These are phyloP conservation scores for Fusarium stilboides DNA, from an alignment of 2,329 filamentous ascomycete genomes.

Conservation along the genomic window DNA sequence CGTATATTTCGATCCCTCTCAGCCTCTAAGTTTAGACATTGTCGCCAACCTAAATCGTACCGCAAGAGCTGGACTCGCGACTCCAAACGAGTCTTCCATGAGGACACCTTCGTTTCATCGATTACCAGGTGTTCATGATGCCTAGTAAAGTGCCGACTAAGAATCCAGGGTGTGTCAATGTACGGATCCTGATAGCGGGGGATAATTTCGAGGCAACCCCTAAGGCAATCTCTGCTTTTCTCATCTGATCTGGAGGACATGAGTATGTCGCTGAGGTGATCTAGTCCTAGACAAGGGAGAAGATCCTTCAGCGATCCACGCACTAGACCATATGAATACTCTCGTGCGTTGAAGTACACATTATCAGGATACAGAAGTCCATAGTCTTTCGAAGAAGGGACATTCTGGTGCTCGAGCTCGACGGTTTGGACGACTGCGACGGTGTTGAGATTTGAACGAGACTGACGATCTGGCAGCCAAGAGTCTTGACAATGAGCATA, in stretches of 20 bases:
- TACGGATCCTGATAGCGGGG: background rate
- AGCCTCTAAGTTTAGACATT: background rate
- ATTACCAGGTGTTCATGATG: background rate
- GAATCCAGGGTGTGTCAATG: background rate
- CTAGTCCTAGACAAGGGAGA: background rate
- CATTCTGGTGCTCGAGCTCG: background rate
- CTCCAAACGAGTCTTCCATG: background rate
- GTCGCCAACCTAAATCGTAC: background rate
- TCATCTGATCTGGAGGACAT: background rate
- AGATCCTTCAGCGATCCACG: background rate
- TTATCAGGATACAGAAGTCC: background rate
- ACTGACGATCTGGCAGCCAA: background rate
- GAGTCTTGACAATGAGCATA: conserved; percentile 1
- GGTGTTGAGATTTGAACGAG: background rate
- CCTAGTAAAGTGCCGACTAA: background rate
- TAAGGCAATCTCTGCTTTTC: background rate
- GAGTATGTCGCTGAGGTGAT: background rate
- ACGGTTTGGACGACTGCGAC: background rate
- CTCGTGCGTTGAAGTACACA: background rate
- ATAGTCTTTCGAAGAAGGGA: background rate
- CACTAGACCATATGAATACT: background rate
- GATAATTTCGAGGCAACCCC: background rate
- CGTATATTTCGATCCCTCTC: background rate
- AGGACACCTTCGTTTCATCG: too few relatives aligned
- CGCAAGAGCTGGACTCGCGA: background rate